A percentile compares a stretch with the other conserved stretches of the same genome.
Conservation (phyloP, 164 flowering plant genomes). For the Protea cynaroides region DNA sequence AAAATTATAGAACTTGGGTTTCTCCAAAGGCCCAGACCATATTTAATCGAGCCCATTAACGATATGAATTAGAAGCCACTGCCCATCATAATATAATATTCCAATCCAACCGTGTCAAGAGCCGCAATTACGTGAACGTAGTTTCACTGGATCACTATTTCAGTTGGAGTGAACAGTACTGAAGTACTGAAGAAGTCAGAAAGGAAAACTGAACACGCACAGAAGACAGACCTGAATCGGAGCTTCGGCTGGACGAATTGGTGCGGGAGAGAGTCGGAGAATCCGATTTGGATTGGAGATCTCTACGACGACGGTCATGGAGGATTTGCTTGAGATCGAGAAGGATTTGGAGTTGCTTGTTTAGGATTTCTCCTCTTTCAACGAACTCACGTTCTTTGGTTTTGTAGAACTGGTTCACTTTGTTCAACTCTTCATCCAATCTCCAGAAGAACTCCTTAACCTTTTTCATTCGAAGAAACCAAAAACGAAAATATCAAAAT, state of each 20-base stretch:
- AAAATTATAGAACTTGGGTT: too few relatives aligned
- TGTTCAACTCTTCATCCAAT: slow-evolving; percentile 70
- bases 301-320: slow-evolving; percentile 47
- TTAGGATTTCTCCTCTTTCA: slow-evolving; percentile 69
- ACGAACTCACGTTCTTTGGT: slow-evolving; percentile 58
- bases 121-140: too few relatives aligned
- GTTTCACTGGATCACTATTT: too few relatives aligned
- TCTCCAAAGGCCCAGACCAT: too few relatives aligned
- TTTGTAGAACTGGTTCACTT: slow-evolving; percentile 70
- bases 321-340: slow-evolving; percentile 60
- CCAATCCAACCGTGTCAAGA: too few relatives aligned
- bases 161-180: too few relatives aligned
- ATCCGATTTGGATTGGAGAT: slow-evolving; percentile 10
- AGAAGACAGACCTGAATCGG: slow-evolving; percentile 39
- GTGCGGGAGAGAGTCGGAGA: slow-evolving; percentile 27
- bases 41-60: too few relatives aligned
- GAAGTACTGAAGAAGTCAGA: too few relatives aligned
- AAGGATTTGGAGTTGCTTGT: slow-evolving; percentile 66
- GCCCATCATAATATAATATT: too few relatives aligned
- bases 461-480: slow-evolving; percentile 20
- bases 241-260: slow-evolving; percentile 37
- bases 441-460: slow-evolving; percentile 54
- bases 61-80: too few relatives aligned
- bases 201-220: neutral
- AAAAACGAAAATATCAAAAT: neutral